Percentiles rank a stretch among this genome's conserved stretches.
phyloP scores from a whole-genome alignment of 2,329 filamentous ascomycete species.

The Hypoxylon sp. region DNA sequence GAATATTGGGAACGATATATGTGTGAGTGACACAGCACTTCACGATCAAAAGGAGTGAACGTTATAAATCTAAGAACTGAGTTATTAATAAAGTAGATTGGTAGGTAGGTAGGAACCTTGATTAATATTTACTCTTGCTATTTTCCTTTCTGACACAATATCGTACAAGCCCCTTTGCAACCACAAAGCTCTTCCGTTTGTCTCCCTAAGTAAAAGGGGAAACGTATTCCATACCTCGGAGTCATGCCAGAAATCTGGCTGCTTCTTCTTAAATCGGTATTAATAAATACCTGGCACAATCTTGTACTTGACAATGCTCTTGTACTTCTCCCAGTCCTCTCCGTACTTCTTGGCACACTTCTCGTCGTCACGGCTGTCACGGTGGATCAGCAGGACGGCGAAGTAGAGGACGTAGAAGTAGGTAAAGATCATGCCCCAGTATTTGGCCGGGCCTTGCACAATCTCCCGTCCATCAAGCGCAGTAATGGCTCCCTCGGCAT shows the following conservation, averaged over 20 bases:
- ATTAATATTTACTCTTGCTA: neutral
- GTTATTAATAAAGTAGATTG: neutral
- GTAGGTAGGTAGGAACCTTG: neutral
- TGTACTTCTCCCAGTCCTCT: slow-evolving; percentile 91
- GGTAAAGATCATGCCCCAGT: slow-evolving; percentile 88
- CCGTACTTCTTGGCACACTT: slow-evolving; percentile 94
- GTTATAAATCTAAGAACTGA: neutral
- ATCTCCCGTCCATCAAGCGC: slow-evolving; percentile 72
- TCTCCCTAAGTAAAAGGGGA: neutral
- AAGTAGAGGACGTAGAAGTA: slow-evolving; percentile 98
- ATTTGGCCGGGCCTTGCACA: slow-evolving; percentile 77
- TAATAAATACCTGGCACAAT: slow-evolving; percentile 90
- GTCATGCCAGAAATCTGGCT: neutral
- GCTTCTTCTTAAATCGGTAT: slow-evolving; percentile 3
- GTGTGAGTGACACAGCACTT: neutral
- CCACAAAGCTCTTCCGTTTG: neutral
- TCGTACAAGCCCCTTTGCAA: neutral
- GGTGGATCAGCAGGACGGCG: slow-evolving; percentile 84
- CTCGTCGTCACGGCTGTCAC: slow-evolving; percentile 87
- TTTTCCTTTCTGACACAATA: neutral
- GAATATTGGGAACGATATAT: no score
- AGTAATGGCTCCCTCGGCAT: slow-evolving; percentile 65
- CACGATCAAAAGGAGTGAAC: neutral
- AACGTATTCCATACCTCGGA: neutral
- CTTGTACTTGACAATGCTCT: slow-evolving; percentile 80